Base-by-base conservation (phyloP, 1,284 basidiomycete genomes). In the Inonotus obliquus region DNA sequence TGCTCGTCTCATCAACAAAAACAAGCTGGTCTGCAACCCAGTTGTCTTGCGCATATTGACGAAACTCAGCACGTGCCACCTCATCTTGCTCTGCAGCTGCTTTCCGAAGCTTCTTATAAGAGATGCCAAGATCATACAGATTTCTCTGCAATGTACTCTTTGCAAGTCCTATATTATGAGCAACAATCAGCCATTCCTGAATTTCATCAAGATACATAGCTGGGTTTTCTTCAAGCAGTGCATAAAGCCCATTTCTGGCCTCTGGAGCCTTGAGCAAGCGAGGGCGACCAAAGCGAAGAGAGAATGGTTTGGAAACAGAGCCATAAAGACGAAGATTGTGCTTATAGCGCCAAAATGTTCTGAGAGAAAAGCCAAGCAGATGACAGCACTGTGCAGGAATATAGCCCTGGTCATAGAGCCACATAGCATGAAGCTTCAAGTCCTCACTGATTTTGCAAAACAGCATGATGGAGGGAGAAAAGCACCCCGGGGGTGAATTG, bases 1-100 rank as follows among this genome's bases (percentile, higher is more conserved):
- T 49, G 48, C 48, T 49, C 4, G 48, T 70, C 60, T 76, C 72
- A 64, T 76, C 74, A 14, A 71, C 71, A 63, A 76, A 76, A 11
- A 76, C 70, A 5, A 74, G 67, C 35, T 76, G 74, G 0, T 71
- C 56, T 1, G 71, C 57, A 0, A 29, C 1, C 60, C 74, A 74
- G n/a, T 63, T 37, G 0, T 57, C 41, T 0, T 68, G 65, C 10
- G 74, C 71, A 2, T 61, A 14, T n/a, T 59, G 25, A 7, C 64
- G 48, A 35, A 66, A 76, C 0, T 66, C 48, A 1, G 69, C 51
- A 0, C 64, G 52, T n/a, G 68, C 66, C 13, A 64, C 13, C 17
- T 68, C 70, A 19, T 68, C 69, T 0, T 65, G 35, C 49, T 75
- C 72, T 7, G 63, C 51, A 1, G 69, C 71, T 54, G 63, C 39